Evolutionary conservation across 78 protist species (phyloP).

Genomic region (Bigelowiella natans): DNA sequence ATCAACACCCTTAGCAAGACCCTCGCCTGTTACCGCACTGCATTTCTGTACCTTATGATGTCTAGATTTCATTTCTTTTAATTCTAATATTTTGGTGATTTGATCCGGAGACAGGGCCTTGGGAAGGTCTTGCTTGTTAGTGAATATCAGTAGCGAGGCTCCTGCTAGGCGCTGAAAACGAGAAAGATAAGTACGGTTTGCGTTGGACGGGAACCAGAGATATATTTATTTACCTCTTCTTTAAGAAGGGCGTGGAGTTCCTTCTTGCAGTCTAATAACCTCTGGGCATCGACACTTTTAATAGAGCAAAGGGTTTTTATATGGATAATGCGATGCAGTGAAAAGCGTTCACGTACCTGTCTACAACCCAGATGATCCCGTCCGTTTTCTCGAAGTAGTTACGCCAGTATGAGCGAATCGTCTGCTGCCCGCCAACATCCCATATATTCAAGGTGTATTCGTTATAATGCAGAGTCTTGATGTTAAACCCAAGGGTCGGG

Average conservation of each 20-base stretch:
- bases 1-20: slow-evolving; percentile 77
- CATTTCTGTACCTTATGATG: slow-evolving; percentile 40
- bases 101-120: slow-evolving; percentile 33
- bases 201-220: not conserved
- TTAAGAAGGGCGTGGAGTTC: slow-evolving; percentile 52
- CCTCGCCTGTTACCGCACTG: slow-evolving; percentile 80
- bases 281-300: slow-evolving; percentile 62
- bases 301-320: no score
- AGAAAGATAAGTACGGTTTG: not conserved
- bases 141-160: slow-evolving; percentile 85
- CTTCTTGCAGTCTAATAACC: slow-evolving; percentile 68
- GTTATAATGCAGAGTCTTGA: slow-evolving; percentile 61
- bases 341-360: slow-evolving; percentile 11
- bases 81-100: not conserved
- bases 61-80: not conserved
- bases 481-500: slow-evolving; percentile 71
- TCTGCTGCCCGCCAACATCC: slow-evolving; percentile 99
- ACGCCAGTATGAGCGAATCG: slow-evolving; percentile 94
- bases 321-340: not conserved
- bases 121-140: slow-evolving; percentile 92
- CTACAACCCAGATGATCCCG: slow-evolving; percentile 97
- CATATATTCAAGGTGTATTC: slow-evolving; percentile 87
- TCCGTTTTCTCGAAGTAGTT: slow-evolving; percentile 92
- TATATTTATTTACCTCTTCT: slow-evolving; percentile 41
- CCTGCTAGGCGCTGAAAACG: slow-evolving; percentile 70